Percentiles rank a stretch among this genome's conserved stretches.
phyloP scores from a whole-genome alignment of 495 filamentous ascomycete species.

The Penicillium egyptiacum region DNA sequence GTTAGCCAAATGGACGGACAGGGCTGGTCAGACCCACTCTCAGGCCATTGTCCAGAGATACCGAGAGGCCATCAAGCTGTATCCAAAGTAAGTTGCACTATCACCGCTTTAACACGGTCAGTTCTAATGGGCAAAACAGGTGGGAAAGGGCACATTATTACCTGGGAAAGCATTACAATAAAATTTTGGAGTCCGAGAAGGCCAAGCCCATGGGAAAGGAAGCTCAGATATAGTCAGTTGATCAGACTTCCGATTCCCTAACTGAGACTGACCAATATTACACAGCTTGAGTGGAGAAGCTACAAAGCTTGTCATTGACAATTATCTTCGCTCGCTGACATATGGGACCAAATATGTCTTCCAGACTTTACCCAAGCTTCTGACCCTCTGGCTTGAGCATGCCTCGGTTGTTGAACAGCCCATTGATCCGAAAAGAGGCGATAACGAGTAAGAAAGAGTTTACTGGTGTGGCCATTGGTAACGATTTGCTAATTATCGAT shows the following conservation, averaged over 20 bases:
- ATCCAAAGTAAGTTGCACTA: slow-evolving; percentile 33
- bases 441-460: slow-evolving; percentile 48
- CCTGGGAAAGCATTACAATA: slow-evolving; percentile 96
- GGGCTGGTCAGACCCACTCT: slow-evolving; percentile 84
- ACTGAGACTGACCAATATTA: slow-evolving; percentile 10
- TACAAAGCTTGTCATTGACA: slow-evolving; percentile 87
- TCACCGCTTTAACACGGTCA: background rate
- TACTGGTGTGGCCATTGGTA: background rate
- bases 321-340: slow-evolving; percentile 80
- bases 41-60: slow-evolving; percentile 75
- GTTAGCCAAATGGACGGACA: slow-evolving; percentile 95
- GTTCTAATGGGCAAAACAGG: slow-evolving; percentile 34
- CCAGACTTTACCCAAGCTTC: slow-evolving; percentile 82
- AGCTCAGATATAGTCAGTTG: slow-evolving; percentile 49
- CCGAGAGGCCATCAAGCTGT: slow-evolving; percentile 61
- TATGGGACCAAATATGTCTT: slow-evolving; percentile 94
- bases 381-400: slow-evolving; percentile 94
- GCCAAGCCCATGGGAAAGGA: slow-evolving; percentile 66
- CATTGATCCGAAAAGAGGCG: slow-evolving; percentile 65
- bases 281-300: slow-evolving; percentile 67
- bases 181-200: slow-evolving; percentile 87
- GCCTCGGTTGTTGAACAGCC: slow-evolving; percentile 69
- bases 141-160: slow-evolving; percentile 99
- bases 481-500: slow-evolving; percentile 8
- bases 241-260: background rate